Percentiles rank a stretch among this genome's conserved stretches.
These are phyloP conservation scores for Prunus salicina DNA, from an alignment of 306 rosid genomes.

Conservation along the genomic window DNA sequence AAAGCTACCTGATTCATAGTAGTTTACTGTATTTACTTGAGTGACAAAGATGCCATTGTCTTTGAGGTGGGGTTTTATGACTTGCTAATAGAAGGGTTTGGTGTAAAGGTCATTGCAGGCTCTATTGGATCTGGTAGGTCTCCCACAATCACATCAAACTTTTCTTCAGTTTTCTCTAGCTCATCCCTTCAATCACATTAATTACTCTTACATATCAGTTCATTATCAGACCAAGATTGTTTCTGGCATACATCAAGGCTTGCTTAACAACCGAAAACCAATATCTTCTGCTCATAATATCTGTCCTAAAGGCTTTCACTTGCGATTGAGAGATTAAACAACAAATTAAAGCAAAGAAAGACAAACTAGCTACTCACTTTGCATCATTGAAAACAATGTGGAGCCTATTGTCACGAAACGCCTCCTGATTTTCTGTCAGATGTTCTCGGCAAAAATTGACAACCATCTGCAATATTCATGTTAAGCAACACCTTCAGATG, in stretches of 20 bases:
- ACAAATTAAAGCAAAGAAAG: not conserved
- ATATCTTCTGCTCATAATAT: not conserved
- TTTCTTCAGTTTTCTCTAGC: slow-evolving; percentile 24
- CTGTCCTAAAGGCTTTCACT: not conserved
- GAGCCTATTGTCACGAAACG: slow-evolving; percentile 22
- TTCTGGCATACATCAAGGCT: no score
- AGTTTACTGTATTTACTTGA: slow-evolving; percentile 12
- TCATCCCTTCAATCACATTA: slow-evolving; percentile 9
- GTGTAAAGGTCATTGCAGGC: slow-evolving; percentile 33
- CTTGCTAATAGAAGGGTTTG: slow-evolving; percentile 25
- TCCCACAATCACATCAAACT: slow-evolving; percentile 32
- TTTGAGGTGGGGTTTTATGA: slow-evolving; percentile 31
- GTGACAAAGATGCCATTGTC: slow-evolving; percentile 36
- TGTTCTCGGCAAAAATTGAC: slow-evolving; percentile 25
- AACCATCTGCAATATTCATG: slow-evolving; percentile 14
- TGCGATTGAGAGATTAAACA: not conserved
- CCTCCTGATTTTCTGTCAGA: slow-evolving; percentile 26
- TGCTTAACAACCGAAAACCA: no score
- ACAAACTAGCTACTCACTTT: not conserved
- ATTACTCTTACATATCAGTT: no score
- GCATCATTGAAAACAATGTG: slow-evolving; percentile 30
- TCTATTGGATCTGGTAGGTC: slow-evolving; percentile 37
- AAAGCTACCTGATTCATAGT: no score
- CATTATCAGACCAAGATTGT: not conserved
- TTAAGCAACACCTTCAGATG: not conserved